These are phyloP conservation scores for Bretziella fagacearum DNA, from an alignment of 2,329 filamentous ascomycete species.

Conservation along the genomic window DNA sequence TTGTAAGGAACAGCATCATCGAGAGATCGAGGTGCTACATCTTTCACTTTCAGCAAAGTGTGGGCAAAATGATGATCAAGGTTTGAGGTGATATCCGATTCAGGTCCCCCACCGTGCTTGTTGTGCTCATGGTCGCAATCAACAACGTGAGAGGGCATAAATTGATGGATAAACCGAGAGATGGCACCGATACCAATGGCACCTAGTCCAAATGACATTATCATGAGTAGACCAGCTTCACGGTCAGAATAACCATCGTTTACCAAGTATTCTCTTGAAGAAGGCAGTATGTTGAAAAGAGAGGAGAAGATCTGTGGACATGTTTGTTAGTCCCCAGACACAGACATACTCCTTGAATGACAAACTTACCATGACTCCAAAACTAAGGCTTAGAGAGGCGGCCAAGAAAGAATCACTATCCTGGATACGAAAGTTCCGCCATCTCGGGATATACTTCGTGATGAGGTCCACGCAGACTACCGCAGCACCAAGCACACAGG, in stretches of 20 bases:
- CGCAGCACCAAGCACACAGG: slow-evolving; percentile 56
- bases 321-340: background rate
- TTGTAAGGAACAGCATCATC: too few relatives aligned
- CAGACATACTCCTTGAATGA: background rate
- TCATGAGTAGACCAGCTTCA: slow-evolving; percentile 49
- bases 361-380: slow-evolving; percentile 74
- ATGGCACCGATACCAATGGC: slow-evolving; percentile 60
- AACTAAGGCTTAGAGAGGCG: slow-evolving; percentile 76
- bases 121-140: slow-evolving; percentile 63
- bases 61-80: too few relatives aligned
- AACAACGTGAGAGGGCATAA: slow-evolving; percentile 63
- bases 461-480: slow-evolving; percentile 78
- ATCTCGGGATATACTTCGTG: slow-evolving; percentile 53
- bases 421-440: slow-evolving; percentile 67
- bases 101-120: slow-evolving; percentile 24
- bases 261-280: slow-evolving; percentile 60
- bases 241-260: slow-evolving; percentile 50
- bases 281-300: slow-evolving; percentile 83
- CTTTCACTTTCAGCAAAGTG: too few relatives aligned
- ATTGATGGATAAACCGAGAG: slow-evolving; percentile 54
- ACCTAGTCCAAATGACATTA: slow-evolving; percentile 52
- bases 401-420: slow-evolving; percentile 81
- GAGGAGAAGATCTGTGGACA: slow-evolving; percentile 78
- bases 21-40: too few relatives aligned
- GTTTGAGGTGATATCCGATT: background rate